Base-by-base conservation (phyloP, 176 grass and related monocot species). In the Hyparrhenia diplandra region DNA sequence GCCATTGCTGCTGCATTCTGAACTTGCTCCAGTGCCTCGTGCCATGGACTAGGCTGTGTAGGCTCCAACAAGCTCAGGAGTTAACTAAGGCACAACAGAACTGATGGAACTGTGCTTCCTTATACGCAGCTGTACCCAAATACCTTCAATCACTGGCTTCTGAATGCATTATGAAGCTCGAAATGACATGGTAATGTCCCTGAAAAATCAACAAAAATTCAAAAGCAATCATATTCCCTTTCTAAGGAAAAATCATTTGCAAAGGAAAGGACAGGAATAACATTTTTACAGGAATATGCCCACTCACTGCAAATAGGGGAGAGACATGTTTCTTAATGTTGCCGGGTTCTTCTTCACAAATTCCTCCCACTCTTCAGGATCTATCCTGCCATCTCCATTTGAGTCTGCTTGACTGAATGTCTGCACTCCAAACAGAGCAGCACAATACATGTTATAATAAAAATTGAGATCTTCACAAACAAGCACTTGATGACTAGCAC, bases 361-460 rank as follows among this genome's bases (percentile, higher is more conserved):
- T 18, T 89, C 88, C 17, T 84, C 89, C 92, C 92, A 98, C 30
- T 98, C 95, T 32, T 82, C 58, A 8, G 74, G 76, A 57, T 98
- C 90, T 70, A 98, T 98, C 69, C 65, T 94, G 65, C 92, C 95
- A 20, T 98, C 95, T 6, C 92, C 90, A 28, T 98, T 86, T 5
- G 71, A 71, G 84, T 98, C 95, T 27, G 88, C 95, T 67, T 91
- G 90, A 35, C 24, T 72, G 81, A 98, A 98, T 5, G 95, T 98
- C 95, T 98, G 70, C 32, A 82, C 5, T 28, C n/a, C 57, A 51
- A 79, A 40, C 8, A 8, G 74, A 79, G 20, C 17, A 62, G 12
- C 27, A 54, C 13, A n/a, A 34, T 10, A 12, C 10, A 14, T 25
- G 58, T 29, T 23, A 54, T 46, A 67, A 21, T 21, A 7, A 24